A percentile compares a stretch with the other conserved stretches of the same genome.
These are phyloP conservation scores for Chlamydomonas schloesseri DNA, from an alignment of 139 green algal genomes.

Conservation along the genomic window DNA sequence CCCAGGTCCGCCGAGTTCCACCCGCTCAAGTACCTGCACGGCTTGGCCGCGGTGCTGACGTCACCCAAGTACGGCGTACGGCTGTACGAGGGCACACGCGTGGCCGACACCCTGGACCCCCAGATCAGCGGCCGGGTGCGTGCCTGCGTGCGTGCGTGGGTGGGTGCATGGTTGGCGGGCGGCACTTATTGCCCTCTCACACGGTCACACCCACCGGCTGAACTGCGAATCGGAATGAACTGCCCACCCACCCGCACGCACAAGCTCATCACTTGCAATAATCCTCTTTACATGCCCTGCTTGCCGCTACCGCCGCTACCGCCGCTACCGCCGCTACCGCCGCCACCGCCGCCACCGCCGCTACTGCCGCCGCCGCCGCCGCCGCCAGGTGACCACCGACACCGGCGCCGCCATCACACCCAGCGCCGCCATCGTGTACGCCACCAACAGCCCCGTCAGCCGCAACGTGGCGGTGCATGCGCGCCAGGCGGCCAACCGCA, in stretches of 20 bases:
- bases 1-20: constrained; percentile 67
- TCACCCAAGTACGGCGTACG: constrained; percentile 53
- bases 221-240: no score
- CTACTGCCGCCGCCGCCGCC: neutral
- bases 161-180: neutral
- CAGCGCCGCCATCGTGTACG: constrained; percentile 63
- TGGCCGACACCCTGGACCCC: constrained; percentile 26
- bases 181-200: no score
- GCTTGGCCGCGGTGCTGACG: constrained; percentile 61
- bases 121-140: constrained; percentile 14
- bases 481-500: constrained; percentile 64
- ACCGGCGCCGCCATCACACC: constrained; percentile 36
- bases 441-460: constrained; percentile 78
- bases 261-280: no score
- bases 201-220: no score
- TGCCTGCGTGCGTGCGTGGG: neutral
- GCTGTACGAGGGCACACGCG: constrained; percentile 70
- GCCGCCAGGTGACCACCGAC: constrained; percentile 50
- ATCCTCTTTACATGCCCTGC: no score
- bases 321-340: no score
- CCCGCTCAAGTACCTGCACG: constrained; percentile 71
- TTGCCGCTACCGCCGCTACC: no score
- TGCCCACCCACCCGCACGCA: no score
- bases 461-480: constrained; percentile 79
- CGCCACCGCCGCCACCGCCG: no score